phyloP scores from a whole-genome alignment of 2,329 filamentous ascomycete species.

The Fusarium albosuccineum region DNA sequence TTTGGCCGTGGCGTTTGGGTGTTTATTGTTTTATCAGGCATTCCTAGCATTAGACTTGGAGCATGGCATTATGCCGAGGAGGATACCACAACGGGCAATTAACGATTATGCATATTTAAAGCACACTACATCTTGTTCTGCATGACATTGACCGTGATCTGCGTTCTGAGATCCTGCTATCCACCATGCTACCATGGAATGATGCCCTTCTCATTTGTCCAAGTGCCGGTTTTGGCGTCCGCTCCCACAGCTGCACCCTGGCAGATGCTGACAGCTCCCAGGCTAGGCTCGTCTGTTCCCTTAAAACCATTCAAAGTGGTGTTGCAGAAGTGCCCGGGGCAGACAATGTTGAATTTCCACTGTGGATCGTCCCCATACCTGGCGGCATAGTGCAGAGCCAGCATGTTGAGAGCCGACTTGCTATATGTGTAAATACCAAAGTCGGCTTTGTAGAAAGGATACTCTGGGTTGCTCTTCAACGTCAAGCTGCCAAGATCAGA shows the following conservation, averaged over 20 bases:
- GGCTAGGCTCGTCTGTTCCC: conserved; percentile 7
- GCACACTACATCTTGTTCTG: background rate
- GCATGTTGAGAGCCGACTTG: conserved; percentile 38
- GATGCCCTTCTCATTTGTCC: conserved; percentile 14
- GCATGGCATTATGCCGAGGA: conserved; percentile 31
- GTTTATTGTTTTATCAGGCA: conserved; percentile 22
- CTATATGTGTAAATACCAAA: conserved; percentile 30
- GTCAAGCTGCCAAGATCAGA: conserved; percentile 28
- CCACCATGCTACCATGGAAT: conserved; percentile 17
- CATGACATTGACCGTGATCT: background rate
- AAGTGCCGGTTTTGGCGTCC: conserved; percentile 22
- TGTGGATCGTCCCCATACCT: conserved; percentile 18
- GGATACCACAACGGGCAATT: conserved; percentile 38
- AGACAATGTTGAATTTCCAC: conserved; percentile 31
- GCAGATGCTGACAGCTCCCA: conserved; percentile 23
- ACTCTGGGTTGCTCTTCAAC: conserved; percentile 21
- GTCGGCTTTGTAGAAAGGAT: background rate
- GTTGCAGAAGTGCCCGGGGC: conserved; percentile 20
- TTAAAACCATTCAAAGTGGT: conserved; percentile 25
- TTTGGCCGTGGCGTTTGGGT: conserved; percentile 36
- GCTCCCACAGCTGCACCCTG: conserved; percentile 7
- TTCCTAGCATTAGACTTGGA: conserved; percentile 30
- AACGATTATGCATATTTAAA: conserved; percentile 32
- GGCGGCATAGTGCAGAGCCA: conserved; percentile 30
- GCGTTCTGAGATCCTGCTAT: too few species aligned